Percentiles rank a stretch among this genome's conserved stretches.
Conservation (phyloP, 1,139 yeast genomes). For the Entelexis paramagnoliae region DNA sequence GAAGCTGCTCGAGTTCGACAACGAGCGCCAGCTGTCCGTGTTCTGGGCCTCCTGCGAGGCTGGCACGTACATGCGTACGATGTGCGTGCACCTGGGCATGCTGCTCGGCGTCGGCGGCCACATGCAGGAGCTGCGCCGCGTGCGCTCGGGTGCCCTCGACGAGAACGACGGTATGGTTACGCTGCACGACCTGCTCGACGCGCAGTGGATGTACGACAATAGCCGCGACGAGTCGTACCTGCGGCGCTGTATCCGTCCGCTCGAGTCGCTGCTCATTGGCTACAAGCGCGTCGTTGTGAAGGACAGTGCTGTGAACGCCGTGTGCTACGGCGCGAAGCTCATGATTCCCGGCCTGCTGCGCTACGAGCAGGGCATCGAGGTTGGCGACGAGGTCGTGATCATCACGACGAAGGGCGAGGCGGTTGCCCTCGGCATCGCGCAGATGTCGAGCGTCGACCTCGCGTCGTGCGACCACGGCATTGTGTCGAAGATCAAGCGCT, state of each 20-base stretch:
- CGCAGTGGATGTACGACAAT: conserved; percentile 95
- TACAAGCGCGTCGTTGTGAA: conserved; percentile 96
- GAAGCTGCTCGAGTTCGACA: conserved; percentile 88
- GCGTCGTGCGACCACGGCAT: conserved; percentile 97
- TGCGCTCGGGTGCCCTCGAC: conserved; percentile 89
- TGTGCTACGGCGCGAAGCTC: conserved; percentile 96
- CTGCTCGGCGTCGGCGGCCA: conserved; percentile 97
- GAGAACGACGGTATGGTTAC: conserved; percentile 91
- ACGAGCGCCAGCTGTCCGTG: conserved; percentile 92
- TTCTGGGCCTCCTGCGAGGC: conserved; percentile 99
- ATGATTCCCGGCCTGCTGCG: conserved; percentile 98
- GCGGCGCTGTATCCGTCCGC: conserved; percentile 88
- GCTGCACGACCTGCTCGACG: conserved; percentile 92
- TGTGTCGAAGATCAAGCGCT: conserved; percentile 96
- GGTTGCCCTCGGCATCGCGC: conserved; percentile 96
- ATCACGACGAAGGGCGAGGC: conserved; percentile 99
- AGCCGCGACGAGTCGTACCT: conserved; percentile 93
- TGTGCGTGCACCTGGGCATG: conserved; percentile 98
- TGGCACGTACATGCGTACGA: conserved; percentile 98
- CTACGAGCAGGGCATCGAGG: conserved; percentile 95
- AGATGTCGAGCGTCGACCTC: conserved; percentile 95
- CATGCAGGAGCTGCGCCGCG: conserved; percentile 99
- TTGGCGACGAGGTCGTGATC: conserved; percentile 93
- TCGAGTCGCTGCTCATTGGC: conserved; percentile 85
- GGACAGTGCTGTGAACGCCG: conserved; percentile 97